Percentiles rank a stretch among this genome's conserved stretches.
phyloP scores from a whole-genome alignment of 2,329 filamentous ascomycete species.

The Canariomyces notabilis region DNA sequence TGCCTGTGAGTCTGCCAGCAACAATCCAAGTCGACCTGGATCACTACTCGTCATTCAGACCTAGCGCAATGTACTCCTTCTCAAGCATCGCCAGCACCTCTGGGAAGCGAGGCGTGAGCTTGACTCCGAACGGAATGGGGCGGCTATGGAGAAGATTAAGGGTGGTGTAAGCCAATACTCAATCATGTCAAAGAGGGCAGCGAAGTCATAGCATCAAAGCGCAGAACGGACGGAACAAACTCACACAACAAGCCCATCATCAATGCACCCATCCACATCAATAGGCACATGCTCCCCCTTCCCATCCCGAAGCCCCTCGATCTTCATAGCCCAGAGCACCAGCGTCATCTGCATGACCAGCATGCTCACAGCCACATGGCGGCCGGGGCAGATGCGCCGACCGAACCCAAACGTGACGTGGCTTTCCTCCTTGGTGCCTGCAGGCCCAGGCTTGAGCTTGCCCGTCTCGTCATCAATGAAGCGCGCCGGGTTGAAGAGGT shows the following conservation, averaged over 20 bases:
- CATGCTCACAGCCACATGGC: constrained; percentile 1
- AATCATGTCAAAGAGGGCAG: too few relatives aligned
- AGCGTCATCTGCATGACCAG: constrained; percentile 1
- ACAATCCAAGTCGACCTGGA: too few relatives aligned
- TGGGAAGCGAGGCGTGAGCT: too few relatives aligned
- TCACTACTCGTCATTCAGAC: too few relatives aligned
- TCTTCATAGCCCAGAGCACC: not conserved
- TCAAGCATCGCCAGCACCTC: too few relatives aligned
- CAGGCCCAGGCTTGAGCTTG: not conserved
- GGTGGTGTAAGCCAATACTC: too few relatives aligned
- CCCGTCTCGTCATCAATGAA: not conserved
- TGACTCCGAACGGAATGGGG: too few relatives aligned
- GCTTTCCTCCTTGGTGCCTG: constrained; percentile 2
- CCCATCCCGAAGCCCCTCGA: not conserved
- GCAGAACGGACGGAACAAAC: too few relatives aligned
- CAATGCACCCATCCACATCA: not conserved
- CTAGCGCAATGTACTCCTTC: too few relatives aligned
- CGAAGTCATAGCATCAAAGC: too few relatives aligned
- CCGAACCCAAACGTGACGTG: constrained; percentile 3
- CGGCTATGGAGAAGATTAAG: too few relatives aligned
- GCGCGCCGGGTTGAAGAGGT: constrained; percentile 3
- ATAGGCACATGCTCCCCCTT: not conserved
- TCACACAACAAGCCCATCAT: not conserved
- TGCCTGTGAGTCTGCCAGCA: too few relatives aligned
- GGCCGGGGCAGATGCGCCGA: constrained; percentile 1